phyloP scores from a whole-genome alignment of 2,329 filamentous ascomycete genomes.

The Tolypocladium nubicola region DNA sequence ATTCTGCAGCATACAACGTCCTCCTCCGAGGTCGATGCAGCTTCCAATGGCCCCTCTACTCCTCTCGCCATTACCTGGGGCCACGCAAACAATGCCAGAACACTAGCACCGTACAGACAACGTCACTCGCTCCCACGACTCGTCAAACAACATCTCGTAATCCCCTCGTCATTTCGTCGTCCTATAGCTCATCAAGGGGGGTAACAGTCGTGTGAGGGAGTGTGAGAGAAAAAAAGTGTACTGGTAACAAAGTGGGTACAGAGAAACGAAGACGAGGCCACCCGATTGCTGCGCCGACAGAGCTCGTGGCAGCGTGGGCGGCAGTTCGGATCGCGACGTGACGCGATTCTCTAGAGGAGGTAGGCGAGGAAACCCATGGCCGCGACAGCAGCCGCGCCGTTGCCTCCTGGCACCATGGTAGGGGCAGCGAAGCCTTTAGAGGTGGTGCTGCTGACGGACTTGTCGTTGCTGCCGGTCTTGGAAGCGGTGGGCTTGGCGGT shows the following conservation, averaged over 20 bases:
- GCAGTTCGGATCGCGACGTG: not conserved
- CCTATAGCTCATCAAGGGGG: constrained; percentile 8
- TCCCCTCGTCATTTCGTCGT: constrained; percentile 11
- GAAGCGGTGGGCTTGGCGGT: constrained; percentile 11
- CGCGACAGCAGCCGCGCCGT: constrained; percentile 34
- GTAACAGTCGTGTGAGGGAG: constrained; percentile 3
- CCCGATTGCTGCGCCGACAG: constrained; percentile 4
- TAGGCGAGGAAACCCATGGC: constrained; percentile 43
- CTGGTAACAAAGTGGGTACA: constrained; percentile 19
- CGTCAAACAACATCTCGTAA: constrained; percentile 7
- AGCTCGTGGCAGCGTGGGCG: constrained; percentile 5
- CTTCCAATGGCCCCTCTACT: constrained; percentile 1
- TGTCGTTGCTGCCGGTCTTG: constrained; percentile 8
- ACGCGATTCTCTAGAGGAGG: constrained; percentile 28
- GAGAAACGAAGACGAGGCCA: constrained; percentile 16
- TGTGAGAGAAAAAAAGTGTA: constrained; percentile 14
- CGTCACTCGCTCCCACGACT: not conserved
- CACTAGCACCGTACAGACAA: not conserved
- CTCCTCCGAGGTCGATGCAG: constrained; percentile 9
- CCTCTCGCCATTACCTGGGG: constrained; percentile 1
- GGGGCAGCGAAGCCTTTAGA: constrained; percentile 24
- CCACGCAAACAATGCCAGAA: not conserved
- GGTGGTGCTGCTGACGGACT: constrained; percentile 19
- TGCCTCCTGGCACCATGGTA: constrained; percentile 31
- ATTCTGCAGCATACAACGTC: constrained; percentile 14